phyloP scores from a whole-genome alignment of 805 yeast species.

The Candida tallmaniae region DNA sequence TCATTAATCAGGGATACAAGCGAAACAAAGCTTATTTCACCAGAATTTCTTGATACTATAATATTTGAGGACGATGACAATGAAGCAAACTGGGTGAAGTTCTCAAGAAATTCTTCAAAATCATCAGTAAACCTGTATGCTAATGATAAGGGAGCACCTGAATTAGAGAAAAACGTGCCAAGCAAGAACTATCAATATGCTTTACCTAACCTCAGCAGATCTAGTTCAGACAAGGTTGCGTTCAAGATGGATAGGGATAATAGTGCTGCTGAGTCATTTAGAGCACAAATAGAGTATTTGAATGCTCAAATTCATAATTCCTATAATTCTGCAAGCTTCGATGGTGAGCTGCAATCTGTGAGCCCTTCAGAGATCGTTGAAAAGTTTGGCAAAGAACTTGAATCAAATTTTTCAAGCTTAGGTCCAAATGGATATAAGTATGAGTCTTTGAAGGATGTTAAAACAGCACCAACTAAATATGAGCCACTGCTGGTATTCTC shows the following conservation, averaged over 20 bases:
- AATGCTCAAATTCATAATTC: conserved; percentile 9
- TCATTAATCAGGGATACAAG: conserved; percentile 6
- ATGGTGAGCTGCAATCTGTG: conserved; percentile 21
- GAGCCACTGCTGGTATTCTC: background rate
- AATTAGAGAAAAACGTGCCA: background rate
- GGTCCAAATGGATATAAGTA: conserved; percentile 8
- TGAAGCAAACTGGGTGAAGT: conserved; percentile 21
- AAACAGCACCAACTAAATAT: background rate
- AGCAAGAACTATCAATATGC: conserved; percentile 2
- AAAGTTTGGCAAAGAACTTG: conserved; percentile 26
- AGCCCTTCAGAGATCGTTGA: conserved; percentile 23
- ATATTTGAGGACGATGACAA: conserved; percentile 11
- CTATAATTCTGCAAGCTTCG: conserved; percentile 5
- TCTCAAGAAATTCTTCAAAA: conserved; percentile 18
- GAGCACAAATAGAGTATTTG: conserved; percentile 9
- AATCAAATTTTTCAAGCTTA: conserved; percentile 10
- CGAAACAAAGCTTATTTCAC: conserved; percentile 3
- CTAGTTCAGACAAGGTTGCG: conserved; percentile 7
- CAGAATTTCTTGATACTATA: conserved; percentile 2
- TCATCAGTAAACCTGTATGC: conserved; percentile 3
- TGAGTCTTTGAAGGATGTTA: background rate
- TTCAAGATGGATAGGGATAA: conserved; percentile 10
- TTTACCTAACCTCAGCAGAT: conserved; percentile 3
- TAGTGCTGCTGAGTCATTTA: conserved; percentile 13
- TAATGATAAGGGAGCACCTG: background rate